phyloP scores from a whole-genome alignment of 2,329 filamentous ascomycete species.

The Trichoderma sp. region DNA sequence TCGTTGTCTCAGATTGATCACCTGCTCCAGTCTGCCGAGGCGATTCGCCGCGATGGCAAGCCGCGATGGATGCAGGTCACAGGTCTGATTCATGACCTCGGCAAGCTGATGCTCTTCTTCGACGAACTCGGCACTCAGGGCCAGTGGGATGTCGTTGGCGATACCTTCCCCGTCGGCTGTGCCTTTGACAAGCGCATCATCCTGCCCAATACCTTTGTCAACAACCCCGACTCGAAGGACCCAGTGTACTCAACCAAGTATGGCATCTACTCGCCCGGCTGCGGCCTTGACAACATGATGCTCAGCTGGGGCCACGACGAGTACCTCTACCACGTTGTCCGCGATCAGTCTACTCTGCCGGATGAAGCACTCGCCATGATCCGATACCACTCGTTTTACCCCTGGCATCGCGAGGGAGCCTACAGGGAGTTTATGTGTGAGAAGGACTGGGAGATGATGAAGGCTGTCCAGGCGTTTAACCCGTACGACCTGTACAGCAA shows the following conservation, averaged over 20 bases:
- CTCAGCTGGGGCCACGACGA: conserved; percentile 88
- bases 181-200: conserved; percentile 74
- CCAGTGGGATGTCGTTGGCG: conserved; percentile 91
- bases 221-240: conserved; percentile 71
- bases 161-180: conserved; percentile 78
- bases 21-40: conserved; percentile 82
- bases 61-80: conserved; percentile 79
- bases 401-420: conserved; percentile 80
- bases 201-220: conserved; percentile 72
- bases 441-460: conserved; percentile 75
- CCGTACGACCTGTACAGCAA: conserved; percentile 92
- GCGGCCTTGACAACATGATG: conserved; percentile 84
- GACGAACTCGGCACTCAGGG: conserved; percentile 63
- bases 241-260: conserved; percentile 70
- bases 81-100: conserved; percentile 74
- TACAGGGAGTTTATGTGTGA: conserved; percentile 81
- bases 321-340: conserved; percentile 82
- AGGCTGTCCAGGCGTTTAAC: conserved; percentile 81
- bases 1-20: conserved; percentile 85
- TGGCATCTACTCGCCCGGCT: conserved; percentile 76
- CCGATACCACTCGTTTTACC: conserved; percentile 88
- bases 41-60: conserved; percentile 80
- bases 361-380: conserved; percentile 88
- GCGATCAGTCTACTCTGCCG: conserved; percentile 75
- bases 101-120: conserved; percentile 78